Evolutionary conservation across 192 early-diverging fungal species (phyloP), one percentile per base, ranked within the genome.

Genomic region (Backusella sp.): DNA sequence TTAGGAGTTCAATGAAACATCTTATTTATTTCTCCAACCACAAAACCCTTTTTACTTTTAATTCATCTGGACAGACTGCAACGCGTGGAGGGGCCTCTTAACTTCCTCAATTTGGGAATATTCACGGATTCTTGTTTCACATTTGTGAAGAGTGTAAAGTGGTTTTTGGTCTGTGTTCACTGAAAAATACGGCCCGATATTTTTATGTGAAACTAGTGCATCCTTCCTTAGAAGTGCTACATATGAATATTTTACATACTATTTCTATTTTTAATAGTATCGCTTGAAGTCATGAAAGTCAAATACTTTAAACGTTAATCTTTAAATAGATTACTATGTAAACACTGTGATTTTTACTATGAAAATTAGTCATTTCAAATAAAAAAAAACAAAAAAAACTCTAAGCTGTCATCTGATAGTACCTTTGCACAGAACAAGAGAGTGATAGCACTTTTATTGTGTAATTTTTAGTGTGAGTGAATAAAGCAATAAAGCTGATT

Each of bases 1-100:
- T 62, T 62, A 62, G 56, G 56, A 62, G 56, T 28, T 62, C 56
- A 62, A 62, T 28, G 26, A 62, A 62, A 62, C 23, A 62, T 49
- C 15, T 62, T 23, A 62, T 62, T 62, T 62, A 9, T 14, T 62
- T 62, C 56, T 62, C 56, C 12, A 62, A 62, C 9, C 56, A 62
- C 46, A 62, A 62, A 62, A 5, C 56, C 1, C 12, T 62, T 62
- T 23, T 62, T 26, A n/a, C 21, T 56, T 17, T 23, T 21, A 56
- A 19, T 56, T 56, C 23, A 21, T 23, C n/a, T 56, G n/a, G n/a
- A 56, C 53, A 56, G 21, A 56, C 15, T 56, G 53, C 23, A 19
- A 56, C n/a, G 53, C 53, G n/a, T 56, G 21, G 53, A 56, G 15
- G 15, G 42, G 53, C 53, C 53, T 56, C 19, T 23, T 56, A 19